These are phyloP conservation scores for Graphiopsis chlorocephala DNA, from an alignment of 2,329 filamentous ascomycete genomes.

Conservation along the genomic window DNA sequence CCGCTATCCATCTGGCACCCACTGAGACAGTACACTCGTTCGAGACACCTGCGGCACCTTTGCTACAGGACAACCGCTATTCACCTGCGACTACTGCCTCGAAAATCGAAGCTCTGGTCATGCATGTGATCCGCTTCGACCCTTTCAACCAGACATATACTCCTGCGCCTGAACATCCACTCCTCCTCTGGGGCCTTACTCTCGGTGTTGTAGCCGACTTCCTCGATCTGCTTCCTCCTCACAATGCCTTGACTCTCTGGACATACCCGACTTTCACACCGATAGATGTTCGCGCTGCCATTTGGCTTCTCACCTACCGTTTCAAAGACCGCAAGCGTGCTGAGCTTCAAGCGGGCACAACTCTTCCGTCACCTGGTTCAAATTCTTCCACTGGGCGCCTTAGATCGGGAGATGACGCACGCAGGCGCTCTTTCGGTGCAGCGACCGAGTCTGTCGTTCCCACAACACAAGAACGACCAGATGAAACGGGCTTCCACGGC, in stretches of 20 bases:
- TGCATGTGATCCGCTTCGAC: slow-evolving; percentile 25
- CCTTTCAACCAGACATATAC: slow-evolving; percentile 31
- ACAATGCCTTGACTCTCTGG: slow-evolving; percentile 62
- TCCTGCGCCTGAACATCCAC: slow-evolving; percentile 42
- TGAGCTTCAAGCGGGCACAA: slow-evolving; percentile 32
- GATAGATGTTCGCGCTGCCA: slow-evolving; percentile 57
- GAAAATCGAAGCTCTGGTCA: slow-evolving; percentile 18
- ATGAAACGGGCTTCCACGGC: slow-evolving; percentile 46
- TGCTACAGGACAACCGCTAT: slow-evolving; percentile 29
- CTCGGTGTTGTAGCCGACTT: slow-evolving; percentile 67
- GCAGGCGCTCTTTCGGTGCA: slow-evolving; percentile 13
- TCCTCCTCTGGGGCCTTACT: slow-evolving; percentile 67
- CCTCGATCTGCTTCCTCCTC: slow-evolving; percentile 63
- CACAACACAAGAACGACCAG: slow-evolving; percentile 32
- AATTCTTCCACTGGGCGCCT: background rate
- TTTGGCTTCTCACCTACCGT: slow-evolving; percentile 59
- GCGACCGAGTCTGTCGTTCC: slow-evolving; percentile 19
- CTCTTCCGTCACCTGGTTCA: slow-evolving; percentile 17
- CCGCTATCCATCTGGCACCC: slow-evolving; percentile 61
- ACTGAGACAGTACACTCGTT: slow-evolving; percentile 60
- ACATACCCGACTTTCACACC: slow-evolving; percentile 67
- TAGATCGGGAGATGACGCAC: slow-evolving; percentile 4
- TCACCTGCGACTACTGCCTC: slow-evolving; percentile 20
- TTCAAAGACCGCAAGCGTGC: slow-evolving; percentile 53
- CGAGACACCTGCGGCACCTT: slow-evolving; percentile 29